These are phyloP conservation scores for Trichosanthes truncata DNA, from an alignment of 306 rosid genomes.

Conservation along the genomic window DNA sequence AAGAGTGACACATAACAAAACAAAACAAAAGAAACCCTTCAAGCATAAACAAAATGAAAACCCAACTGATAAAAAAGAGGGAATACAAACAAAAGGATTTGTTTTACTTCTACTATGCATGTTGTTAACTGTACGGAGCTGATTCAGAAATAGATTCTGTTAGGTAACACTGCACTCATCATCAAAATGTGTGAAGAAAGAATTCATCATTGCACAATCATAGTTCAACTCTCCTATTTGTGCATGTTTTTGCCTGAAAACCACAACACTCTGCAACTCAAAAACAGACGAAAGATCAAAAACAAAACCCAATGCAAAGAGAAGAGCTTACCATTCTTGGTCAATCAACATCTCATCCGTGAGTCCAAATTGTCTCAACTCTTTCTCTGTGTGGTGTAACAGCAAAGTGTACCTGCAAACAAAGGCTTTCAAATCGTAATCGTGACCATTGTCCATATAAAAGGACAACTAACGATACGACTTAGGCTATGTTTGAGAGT, in stretches of 20 bases:
- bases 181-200: slow-evolving; percentile 64
- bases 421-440: not conserved
- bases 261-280: slow-evolving; percentile 5
- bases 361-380: slow-evolving; percentile 62
- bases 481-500: too few relatives aligned
- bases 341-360: slow-evolving; percentile 75
- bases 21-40: too few relatives aligned
- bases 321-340: slow-evolving; percentile 55
- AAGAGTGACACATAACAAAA: too few relatives aligned
- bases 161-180: slow-evolving; percentile 14
- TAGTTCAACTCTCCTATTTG: slow-evolving; percentile 78
- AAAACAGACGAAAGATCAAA: not conserved
- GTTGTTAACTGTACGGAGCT: not conserved
- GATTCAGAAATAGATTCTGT: not conserved
- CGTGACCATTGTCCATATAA: not conserved
- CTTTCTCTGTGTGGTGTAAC: slow-evolving; percentile 54
- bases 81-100: not conserved
- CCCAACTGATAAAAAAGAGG: not conserved
- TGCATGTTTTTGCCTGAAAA: slow-evolving; percentile 60
- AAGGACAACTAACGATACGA: not conserved
- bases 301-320: not conserved
- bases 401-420: slow-evolving; percentile 55
- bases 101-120: not conserved
- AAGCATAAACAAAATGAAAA: not conserved
- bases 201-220: slow-evolving; percentile 71